These are phyloP conservation scores for Odontarrhena argentea DNA, from an alignment of 345 rosid genomes.

Conservation along the genomic window DNA sequence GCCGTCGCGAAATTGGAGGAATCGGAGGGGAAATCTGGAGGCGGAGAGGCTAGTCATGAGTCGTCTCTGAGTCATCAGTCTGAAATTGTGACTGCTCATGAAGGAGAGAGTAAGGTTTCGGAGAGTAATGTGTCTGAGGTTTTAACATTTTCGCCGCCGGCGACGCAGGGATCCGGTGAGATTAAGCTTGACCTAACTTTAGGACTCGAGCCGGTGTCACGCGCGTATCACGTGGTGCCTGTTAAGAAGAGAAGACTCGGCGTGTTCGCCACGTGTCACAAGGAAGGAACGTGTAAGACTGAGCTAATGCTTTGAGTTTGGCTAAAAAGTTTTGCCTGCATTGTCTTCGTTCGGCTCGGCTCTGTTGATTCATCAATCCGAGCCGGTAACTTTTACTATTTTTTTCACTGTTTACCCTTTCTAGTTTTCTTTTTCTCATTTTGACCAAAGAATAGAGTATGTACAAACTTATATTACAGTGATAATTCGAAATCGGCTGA, in stretches of 20 bases:
- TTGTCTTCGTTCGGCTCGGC: constrained; percentile 13
- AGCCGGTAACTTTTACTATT: constrained; percentile 17
- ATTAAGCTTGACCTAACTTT: constrained; percentile 61
- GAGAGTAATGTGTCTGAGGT: constrained; percentile 64
- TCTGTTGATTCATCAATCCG: not conserved
- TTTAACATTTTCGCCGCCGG: constrained; percentile 45
- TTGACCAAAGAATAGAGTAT: constrained; percentile 26
- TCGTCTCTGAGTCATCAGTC: constrained; percentile 93
- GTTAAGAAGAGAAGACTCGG: constrained; percentile 67
- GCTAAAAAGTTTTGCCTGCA: constrained; percentile 22
- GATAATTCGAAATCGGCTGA: constrained; percentile 22
- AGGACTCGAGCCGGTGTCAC: constrained; percentile 57
- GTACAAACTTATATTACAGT: constrained; percentile 32
- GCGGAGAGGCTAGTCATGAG: constrained; percentile 61
- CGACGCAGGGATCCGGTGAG: constrained; percentile 48
- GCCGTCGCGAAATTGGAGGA: constrained; percentile 13
- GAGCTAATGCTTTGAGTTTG: constrained; percentile 51
- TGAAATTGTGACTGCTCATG: constrained; percentile 52
- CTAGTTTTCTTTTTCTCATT: not conserved
- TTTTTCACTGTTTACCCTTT: not conserved
- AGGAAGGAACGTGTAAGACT: constrained; percentile 51
- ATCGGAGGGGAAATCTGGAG: constrained; percentile 40
- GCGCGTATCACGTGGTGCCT: constrained; percentile 60
- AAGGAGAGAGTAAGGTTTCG: constrained; percentile 62
- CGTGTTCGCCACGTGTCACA: constrained; percentile 38